phyloP scores from a whole-genome alignment of 345 rosid genomes.

The Barbarea vulgaris region DNA sequence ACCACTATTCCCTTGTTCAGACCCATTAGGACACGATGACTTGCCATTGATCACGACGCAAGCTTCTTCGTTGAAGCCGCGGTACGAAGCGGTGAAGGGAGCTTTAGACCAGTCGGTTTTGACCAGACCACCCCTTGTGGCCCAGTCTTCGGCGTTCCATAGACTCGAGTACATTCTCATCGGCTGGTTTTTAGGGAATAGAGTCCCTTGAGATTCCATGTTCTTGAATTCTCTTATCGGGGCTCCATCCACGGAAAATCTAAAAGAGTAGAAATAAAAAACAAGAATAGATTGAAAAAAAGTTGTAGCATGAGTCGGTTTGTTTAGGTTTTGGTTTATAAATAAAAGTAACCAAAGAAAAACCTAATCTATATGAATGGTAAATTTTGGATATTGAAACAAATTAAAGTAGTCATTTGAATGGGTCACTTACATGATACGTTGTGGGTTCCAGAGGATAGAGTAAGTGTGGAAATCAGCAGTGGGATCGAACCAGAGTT shows the following conservation, averaged over 20 bases:
- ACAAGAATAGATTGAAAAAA: no score
- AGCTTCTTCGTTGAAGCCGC: conserved; percentile 29
- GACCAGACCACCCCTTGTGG: conserved; percentile 28
- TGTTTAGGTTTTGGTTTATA: not conserved
- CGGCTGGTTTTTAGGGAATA: conserved; percentile 31
- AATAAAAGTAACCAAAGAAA: not conserved
- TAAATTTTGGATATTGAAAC: not conserved
- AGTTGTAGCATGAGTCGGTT: no score
- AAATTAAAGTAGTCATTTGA: not conserved
- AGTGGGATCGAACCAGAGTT: conserved; percentile 74
- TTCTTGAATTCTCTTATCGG: conserved; percentile 56
- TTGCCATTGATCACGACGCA: conserved; percentile 14
- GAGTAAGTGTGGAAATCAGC: conserved; percentile 67
- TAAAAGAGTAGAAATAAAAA: not conserved
- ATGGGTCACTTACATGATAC: conserved; percentile 50
- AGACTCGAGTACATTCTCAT: conserved; percentile 38
- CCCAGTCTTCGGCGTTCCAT: conserved; percentile 36
- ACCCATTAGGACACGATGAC: conserved; percentile 12
- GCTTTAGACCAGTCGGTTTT: conserved; percentile 38
- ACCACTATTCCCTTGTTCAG: conserved; percentile 27
- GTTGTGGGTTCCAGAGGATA: conserved; percentile 62
- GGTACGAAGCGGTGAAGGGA: conserved; percentile 31
- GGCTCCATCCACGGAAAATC: conserved; percentile 54
- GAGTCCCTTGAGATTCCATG: conserved; percentile 44
- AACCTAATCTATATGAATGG: not conserved